Conservation (phyloP, 345 rosid species). For the Populus davidiana region DNA sequence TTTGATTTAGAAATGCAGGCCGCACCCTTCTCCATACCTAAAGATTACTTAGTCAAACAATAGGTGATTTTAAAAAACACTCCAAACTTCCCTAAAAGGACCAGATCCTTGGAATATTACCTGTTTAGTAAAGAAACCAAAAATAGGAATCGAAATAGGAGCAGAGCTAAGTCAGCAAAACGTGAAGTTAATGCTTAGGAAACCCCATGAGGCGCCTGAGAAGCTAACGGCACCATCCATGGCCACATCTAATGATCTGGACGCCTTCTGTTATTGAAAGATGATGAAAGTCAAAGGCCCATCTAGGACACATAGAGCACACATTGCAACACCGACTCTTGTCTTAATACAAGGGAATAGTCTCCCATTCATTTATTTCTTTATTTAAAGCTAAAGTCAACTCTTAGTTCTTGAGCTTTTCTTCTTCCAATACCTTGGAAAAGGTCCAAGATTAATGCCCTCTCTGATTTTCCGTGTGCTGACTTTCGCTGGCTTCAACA, state of each 20-base stretch:
- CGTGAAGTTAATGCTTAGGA: background rate
- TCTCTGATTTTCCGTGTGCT: conserved; percentile 33
- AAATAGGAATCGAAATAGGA: background rate
- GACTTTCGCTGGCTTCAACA: conserved; percentile 26
- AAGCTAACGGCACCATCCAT: background rate
- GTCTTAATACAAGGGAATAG: background rate
- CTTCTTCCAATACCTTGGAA: conserved; percentile 15
- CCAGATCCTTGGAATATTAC: background rate
- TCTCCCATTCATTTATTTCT: conserved; percentile 1
- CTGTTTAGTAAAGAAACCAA: background rate
- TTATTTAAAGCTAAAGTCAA: conserved; percentile 1
- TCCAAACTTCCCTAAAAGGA: background rate
- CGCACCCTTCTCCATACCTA: too few relatives aligned
- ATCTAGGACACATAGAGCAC: background rate
- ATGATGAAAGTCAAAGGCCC: background rate
- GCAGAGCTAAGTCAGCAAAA: background rate
- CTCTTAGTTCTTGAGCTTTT: background rate
- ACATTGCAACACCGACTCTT: conserved; percentile 7
- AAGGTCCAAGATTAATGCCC: background rate
- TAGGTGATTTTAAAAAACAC: too few relatives aligned
- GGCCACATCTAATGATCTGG: background rate
- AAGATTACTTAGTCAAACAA: background rate
- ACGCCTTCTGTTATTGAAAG: background rate
- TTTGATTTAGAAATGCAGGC: too few relatives aligned
- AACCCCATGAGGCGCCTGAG: background rate